Conservation (phyloP, 208 protist species). For the Leishmania braziliensis region DNA sequence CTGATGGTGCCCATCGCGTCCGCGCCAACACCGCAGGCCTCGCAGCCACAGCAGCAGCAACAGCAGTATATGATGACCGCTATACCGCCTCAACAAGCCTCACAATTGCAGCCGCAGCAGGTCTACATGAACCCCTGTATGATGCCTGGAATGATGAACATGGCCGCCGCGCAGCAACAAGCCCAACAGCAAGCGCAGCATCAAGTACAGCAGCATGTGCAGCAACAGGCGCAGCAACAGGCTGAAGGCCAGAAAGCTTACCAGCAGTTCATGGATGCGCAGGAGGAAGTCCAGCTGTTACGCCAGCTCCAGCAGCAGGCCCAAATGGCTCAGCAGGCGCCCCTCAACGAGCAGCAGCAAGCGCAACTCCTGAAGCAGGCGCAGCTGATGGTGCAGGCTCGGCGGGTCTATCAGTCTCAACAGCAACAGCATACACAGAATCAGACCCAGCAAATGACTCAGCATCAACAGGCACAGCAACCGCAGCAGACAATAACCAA, state of each 20-base stretch:
- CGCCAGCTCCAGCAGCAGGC: slow-evolving; percentile 24
- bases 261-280: slow-evolving; percentile 26
- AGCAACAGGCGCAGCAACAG: slow-evolving; percentile 21
- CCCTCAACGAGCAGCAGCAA: slow-evolving; percentile 20
- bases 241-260: slow-evolving; percentile 10
- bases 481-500: slow-evolving; percentile 9
- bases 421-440: slow-evolving; percentile 30
- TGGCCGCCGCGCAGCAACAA: slow-evolving; percentile 16
- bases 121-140: slow-evolving; percentile 33
- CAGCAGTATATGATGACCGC: slow-evolving; percentile 29
- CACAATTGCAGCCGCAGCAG: slow-evolving; percentile 30
- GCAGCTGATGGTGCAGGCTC: slow-evolving; percentile 19
- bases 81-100: slow-evolving; percentile 8
- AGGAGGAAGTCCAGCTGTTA: slow-evolving; percentile 28
- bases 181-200: slow-evolving; percentile 25
- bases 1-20: slow-evolving; percentile 36
- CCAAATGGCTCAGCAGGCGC: slow-evolving; percentile 4
- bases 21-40: slow-evolving; percentile 3
- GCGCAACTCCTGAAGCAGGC: slow-evolving; percentile 26
- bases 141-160: slow-evolving; percentile 29
- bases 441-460: slow-evolving; percentile 19
- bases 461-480: slow-evolving; percentile 34
- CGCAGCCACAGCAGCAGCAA: slow-evolving; percentile 9
- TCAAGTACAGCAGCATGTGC: slow-evolving; percentile 12
- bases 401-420: slow-evolving; percentile 16